Percentiles rank a stretch among this genome's conserved stretches.
These are phyloP conservation scores for Nemania sp. DNA, from an alignment of 2,329 filamentous ascomycete genomes.

Conservation along the genomic window DNA sequence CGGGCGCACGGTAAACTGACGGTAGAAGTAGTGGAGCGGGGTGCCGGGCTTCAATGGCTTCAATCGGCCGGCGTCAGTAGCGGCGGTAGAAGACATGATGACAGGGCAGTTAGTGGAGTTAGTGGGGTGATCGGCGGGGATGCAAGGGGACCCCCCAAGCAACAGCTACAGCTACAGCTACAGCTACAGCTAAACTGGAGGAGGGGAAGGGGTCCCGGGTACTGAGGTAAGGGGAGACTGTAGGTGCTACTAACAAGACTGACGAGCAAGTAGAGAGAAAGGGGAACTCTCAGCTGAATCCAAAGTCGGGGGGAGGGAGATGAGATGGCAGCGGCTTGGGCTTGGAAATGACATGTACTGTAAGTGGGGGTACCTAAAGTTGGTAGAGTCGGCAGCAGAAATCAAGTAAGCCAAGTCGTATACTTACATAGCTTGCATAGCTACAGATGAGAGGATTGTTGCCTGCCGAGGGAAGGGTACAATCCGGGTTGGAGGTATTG, in stretches of 20 bases:
- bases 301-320: not conserved
- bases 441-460: not conserved
- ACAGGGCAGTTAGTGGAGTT: not conserved
- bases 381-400: not conserved
- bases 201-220: not conserved
- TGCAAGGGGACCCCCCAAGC: not conserved
- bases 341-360: not conserved
- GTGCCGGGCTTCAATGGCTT: not conserved
- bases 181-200: not conserved
- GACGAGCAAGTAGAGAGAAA: not conserved
- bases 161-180: too few relatives aligned
- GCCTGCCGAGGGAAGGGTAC: not conserved
- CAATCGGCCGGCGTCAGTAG: not conserved
- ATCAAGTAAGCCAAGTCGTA: not conserved
- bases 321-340: not conserved
- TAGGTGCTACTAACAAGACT: not conserved
- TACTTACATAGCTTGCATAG: not conserved
- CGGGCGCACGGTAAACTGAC: conserved; percentile 4
- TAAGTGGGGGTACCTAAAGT: not conserved
- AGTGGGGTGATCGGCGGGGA: not conserved
- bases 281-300: not conserved
- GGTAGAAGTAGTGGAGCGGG: not conserved
- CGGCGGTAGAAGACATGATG: conserved; percentile 1
- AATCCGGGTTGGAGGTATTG: not conserved
- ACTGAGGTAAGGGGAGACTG: not conserved